Conservation (phyloP, 2,329 filamentous ascomycete species). For the Diatrype stigma region DNA sequence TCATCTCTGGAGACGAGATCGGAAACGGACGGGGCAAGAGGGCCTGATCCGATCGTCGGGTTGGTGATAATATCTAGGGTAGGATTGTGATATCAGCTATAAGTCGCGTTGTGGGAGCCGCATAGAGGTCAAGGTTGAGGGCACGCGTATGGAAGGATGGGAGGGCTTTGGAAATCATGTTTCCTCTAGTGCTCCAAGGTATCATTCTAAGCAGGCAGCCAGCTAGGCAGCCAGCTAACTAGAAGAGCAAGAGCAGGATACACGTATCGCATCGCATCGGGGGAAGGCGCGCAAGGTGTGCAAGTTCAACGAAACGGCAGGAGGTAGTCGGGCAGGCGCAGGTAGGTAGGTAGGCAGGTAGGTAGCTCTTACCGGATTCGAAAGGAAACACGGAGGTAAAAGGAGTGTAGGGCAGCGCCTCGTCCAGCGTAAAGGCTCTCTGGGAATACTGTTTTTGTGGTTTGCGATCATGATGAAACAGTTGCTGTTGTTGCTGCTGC, state of each 20-base stretch:
- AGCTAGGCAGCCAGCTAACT: not conserved
- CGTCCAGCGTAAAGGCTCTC: conserved; percentile 60
- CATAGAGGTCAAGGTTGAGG: not conserved
- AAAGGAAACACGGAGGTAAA: conserved; percentile 78
- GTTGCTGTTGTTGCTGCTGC: conserved; percentile 7
- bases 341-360: conserved; percentile 7
- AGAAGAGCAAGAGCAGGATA: not conserved
- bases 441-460: conserved; percentile 1
- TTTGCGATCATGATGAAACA: not conserved
- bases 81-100: conserved; percentile 8
- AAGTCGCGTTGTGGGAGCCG: conserved; percentile 7
- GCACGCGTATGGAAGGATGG: not conserved
- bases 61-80: conserved; percentile 61
- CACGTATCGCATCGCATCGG: not conserved
- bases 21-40: conserved; percentile 46
- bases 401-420: conserved; percentile 78
- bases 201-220: not conserved
- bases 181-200: too few species aligned
- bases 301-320: conserved; percentile 12
- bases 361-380: conserved; percentile 57
- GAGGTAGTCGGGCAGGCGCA: conserved; percentile 2
- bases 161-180: not conserved
- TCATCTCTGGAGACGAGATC: conserved; percentile 48
- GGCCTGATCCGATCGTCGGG: conserved; percentile 55
- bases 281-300: not conserved